Base-by-base conservation (phyloP, 441 rosid species). In the Erysimum cheiri region DNA sequence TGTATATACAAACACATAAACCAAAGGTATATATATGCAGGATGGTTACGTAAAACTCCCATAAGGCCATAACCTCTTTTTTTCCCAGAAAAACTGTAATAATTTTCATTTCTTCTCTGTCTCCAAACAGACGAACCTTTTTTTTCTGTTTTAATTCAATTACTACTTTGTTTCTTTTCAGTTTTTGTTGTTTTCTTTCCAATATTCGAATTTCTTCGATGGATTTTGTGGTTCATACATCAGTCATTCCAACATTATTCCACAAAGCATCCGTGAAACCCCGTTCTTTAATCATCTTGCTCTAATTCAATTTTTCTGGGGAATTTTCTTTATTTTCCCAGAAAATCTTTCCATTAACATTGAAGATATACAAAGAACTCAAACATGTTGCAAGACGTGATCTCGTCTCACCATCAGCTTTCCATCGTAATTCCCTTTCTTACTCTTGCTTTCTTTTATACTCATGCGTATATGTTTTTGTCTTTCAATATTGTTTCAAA, bases 331-430 rank as follows among this genome's bases (percentile, higher is more conserved):
- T 53, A 28, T 17, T 67, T 67, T 68, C 65, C 73, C 67, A 19
- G 49, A 70, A 69, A 57, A 31, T 15, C 1, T 24, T 43, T 40
- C 22, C 39, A 48, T 59, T 40, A 40, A 57, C 35, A 19, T 69
- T 64, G 67, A 29, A 48, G 55, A 24, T 14, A 40, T 8, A 57
- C 46, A 57, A 24, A 50, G 40, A 56, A 64, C 7, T 43, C 6
- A 39, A 79, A 44, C 70, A 87, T 85, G 94, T 84, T 88, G 82
- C 89, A 84, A 64, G 86, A 87, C 82, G 72, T 81, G 61, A 75
- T 85, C 75, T 83, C 78, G 72, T 80, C 82, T 12, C 79, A 76
- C 3, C 82, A 72, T 40, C 93, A 85, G 65, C 86, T 82, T 60
- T 81, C 80, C 0, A 79, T 81, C 66, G 90, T 89, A 85, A 48